Percentiles rank a stretch among this genome's conserved stretches.
Conservation (phyloP, 805 yeast species). For the Kuraishia cidri region DNA sequence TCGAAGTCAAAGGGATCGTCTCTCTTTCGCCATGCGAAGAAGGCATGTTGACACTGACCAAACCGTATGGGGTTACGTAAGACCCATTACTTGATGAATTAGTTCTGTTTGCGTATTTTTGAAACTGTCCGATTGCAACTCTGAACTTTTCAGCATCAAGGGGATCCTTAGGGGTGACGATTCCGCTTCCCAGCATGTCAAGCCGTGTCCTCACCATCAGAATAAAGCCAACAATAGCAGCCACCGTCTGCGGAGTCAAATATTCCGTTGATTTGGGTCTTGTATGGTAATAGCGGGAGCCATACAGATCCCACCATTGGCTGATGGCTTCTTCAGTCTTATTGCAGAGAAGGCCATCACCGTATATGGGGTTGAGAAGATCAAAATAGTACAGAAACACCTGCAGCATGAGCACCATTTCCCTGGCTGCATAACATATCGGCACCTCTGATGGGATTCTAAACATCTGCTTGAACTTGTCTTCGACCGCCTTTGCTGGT, state of each 20-base stretch:
- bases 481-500: conserved; percentile 71
- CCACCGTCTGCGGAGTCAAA: conserved; percentile 58
- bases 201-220: conserved; percentile 58
- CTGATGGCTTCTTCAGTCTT: conserved; percentile 63
- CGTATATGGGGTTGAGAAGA: conserved; percentile 53
- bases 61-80: neutral
- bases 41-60: neutral
- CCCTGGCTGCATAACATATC: conserved; percentile 58
- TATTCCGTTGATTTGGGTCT: conserved; percentile 25
- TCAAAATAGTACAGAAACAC: conserved; percentile 72
- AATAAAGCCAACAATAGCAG: conserved; percentile 69
- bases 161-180: conserved; percentile 74
- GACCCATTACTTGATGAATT: neutral
- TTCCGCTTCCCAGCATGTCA: conserved; percentile 43
- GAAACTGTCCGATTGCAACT: conserved; percentile 65
- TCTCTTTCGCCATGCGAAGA: conserved; percentile 19
- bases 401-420: conserved; percentile 68
- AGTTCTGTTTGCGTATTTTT: conserved; percentile 27
- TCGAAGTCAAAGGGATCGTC: neutral
- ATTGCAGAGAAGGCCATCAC: conserved; percentile 82
- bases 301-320: conserved; percentile 79
- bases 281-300: conserved; percentile 30
- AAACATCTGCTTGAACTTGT: conserved; percentile 73
- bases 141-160: conserved; percentile 66
- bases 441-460: conserved; percentile 47